Base-by-base conservation (phyloP, 2,329 filamentous ascomycete species). In the Penicillium palitans region DNA sequence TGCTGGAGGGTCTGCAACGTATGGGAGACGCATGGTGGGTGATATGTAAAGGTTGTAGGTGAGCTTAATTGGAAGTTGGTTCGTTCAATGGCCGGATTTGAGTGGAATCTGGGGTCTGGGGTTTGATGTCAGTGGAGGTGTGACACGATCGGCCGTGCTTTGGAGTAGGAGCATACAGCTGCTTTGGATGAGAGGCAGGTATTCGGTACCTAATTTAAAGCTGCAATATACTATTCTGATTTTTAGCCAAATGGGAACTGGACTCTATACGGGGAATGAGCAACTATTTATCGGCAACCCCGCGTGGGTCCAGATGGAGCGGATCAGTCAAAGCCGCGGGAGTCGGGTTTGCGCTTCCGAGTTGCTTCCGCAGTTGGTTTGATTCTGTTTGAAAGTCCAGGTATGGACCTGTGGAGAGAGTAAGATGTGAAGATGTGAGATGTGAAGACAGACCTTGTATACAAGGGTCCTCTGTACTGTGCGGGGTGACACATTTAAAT, bases 1-100 rank as follows among this genome's bases (percentile, higher is more conserved):
- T 47, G 75, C 67, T 10, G 82, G 81, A 2, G 81, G 80, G 60
- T 84, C 78, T 53, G 76, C 66, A 45, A 83, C 76, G 71, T 85
- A 85, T 40, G 79, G 76, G 52, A 85, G 78, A 68, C 81, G 81
- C 83, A 85, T 85, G 62, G n/a, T 41, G 37, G 31, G 12, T 19
- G 21, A 6, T 44, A 31, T 49, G 37, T 0, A 50, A 44, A 8
- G 13, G 13, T 35, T 46, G 42, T 10, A 19, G 17, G 31, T 21
- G 17, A 19, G 5, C n/a, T 21, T 9, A 17, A 17, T 37, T 47
- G 24, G 15, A 40, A 37, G 46, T 13, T 10, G 27, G 25, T 29
- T n/a, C 41, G 33, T 49, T 57, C 29, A 35, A 31, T 40, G 13
- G 49, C 7, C 33, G 17, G 39, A 25, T 35, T 29, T 25, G 42